phyloP scores from a whole-genome alignment of 768 basidiomycete species.

The Podaxis carcinomalis region DNA sequence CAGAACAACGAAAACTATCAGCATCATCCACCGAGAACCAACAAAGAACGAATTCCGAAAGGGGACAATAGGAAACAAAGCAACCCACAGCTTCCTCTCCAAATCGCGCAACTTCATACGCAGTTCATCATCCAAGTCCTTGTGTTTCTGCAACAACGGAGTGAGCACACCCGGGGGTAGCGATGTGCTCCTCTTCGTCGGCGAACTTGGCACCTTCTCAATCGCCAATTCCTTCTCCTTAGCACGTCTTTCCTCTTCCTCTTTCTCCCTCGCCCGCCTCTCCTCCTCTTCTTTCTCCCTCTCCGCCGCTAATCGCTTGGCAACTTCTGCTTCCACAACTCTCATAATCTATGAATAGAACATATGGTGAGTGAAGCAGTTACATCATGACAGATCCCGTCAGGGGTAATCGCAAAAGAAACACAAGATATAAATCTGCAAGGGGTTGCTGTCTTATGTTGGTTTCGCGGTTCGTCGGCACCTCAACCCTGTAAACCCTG shows the following conservation, averaged over 20 bases:
- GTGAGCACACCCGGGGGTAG: conserved; percentile 53
- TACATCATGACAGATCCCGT: background rate
- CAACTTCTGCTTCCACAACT: conserved; percentile 73
- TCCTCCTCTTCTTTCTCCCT: conserved; percentile 37
- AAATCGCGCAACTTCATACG: conserved; percentile 61
- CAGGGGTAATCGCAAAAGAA: background rate
- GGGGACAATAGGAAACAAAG: conserved; percentile 1
- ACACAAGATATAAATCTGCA: background rate
- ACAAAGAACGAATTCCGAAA: conserved; percentile 5
- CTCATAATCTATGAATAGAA: conserved; percentile 54
- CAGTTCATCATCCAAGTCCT: conserved; percentile 66
- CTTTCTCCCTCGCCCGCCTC: conserved; percentile 28
- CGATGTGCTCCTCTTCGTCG: conserved; percentile 28
- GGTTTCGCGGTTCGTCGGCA: background rate
- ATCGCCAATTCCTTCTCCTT: conserved; percentile 12
- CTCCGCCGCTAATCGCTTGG: conserved; percentile 52
- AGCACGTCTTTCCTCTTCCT: conserved; percentile 15
- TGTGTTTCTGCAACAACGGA: conserved; percentile 58
- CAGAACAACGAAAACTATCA: conserved; percentile 4
- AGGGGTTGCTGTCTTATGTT: background rate
- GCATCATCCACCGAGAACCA: background rate
- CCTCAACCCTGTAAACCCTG: background rate
- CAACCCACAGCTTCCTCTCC: conserved; percentile 67
- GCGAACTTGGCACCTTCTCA: conserved; percentile 25
- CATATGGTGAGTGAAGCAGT: background rate